Conservation (phyloP, 352 stramenopile species). For the Phytophthora quininea region DNA sequence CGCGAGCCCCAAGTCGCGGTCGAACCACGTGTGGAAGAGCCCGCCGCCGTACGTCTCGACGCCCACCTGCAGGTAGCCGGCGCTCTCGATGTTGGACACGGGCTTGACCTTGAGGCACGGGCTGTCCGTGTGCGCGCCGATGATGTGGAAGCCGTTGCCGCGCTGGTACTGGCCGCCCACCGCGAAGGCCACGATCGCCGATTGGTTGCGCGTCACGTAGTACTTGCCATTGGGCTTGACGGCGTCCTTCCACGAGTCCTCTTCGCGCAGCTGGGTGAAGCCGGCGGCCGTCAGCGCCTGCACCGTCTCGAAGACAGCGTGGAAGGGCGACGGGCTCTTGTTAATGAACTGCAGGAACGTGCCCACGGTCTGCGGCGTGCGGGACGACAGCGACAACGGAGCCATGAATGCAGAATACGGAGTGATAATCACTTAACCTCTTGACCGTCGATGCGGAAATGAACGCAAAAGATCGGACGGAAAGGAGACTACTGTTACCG, state of each 20-base stretch:
- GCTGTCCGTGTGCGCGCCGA: slow-evolving; percentile 97
- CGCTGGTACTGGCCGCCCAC: slow-evolving; percentile 92
- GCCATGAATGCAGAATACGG: slow-evolving; percentile 26
- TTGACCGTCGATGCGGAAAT: slow-evolving; percentile 25
- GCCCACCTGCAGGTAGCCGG: slow-evolving; percentile 84
- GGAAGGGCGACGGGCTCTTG: slow-evolving; percentile 93
- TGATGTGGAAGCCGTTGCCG: slow-evolving; percentile 95
- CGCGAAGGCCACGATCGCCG: slow-evolving; percentile 94
- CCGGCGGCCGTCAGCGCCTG: slow-evolving; percentile 84
- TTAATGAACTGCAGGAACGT: slow-evolving; percentile 95
- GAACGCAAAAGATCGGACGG: slow-evolving; percentile 23
- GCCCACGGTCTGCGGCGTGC: slow-evolving; percentile 67
- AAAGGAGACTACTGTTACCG: background rate
- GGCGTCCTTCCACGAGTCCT: slow-evolving; percentile 66
- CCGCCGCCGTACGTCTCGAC: slow-evolving; percentile 90
- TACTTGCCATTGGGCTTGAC: slow-evolving; percentile 93
- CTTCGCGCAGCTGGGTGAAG: slow-evolving; percentile 92
- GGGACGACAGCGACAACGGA: slow-evolving; percentile 58
- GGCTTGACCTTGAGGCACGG: slow-evolving; percentile 97
- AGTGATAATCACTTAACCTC: slow-evolving; percentile 35
- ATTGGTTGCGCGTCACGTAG: slow-evolving; percentile 97
- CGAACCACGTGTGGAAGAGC: slow-evolving; percentile 99
- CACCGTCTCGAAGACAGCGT: slow-evolving; percentile 91
- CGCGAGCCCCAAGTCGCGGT: slow-evolving; percentile 94
- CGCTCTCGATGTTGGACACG: slow-evolving; percentile 88